Evolutionary conservation across 2,329 filamentous ascomycete species (phyloP).

Genomic region (Colletotrichum trifolii): DNA sequence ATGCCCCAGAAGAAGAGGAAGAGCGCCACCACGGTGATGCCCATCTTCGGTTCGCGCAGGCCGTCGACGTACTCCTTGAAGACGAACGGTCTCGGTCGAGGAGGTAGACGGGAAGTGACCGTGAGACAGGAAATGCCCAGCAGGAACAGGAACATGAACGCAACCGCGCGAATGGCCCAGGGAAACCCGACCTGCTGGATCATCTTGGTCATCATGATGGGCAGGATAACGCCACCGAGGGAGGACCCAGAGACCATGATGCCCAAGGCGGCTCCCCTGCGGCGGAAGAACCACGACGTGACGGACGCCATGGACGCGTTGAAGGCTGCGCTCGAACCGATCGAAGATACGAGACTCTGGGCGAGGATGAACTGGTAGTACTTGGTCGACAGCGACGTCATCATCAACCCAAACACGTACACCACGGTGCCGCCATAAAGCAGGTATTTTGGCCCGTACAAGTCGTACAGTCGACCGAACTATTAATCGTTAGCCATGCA

Average conservation of each 20-base stretch:
- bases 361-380: slow-evolving; percentile 60
- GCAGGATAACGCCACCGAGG: slow-evolving; percentile 66
- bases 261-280: slow-evolving; percentile 64
- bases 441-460: slow-evolving; percentile 70
- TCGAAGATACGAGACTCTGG: slow-evolving; percentile 52
- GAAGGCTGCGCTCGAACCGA: slow-evolving; percentile 58
- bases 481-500: slow-evolving; percentile 26
- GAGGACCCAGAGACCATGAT: slow-evolving; percentile 65
- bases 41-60: slow-evolving; percentile 58
- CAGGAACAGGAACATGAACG: slow-evolving; percentile 56
- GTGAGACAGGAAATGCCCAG: slow-evolving; percentile 49
- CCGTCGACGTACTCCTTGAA: slow-evolving; percentile 58
- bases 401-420: slow-evolving; percentile 74
- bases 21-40: slow-evolving; percentile 54
- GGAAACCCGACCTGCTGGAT: slow-evolving; percentile 58
- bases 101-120: slow-evolving; percentile 55
- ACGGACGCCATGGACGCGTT: slow-evolving; percentile 54
- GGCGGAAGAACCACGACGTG: slow-evolving; percentile 63
- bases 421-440: slow-evolving; percentile 63
- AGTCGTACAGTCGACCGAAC: slow-evolving; percentile 73
- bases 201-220: slow-evolving; percentile 70
- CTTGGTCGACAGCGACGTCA: slow-evolving; percentile 63
- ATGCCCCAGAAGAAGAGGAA: slow-evolving; percentile 68
- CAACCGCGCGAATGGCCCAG: slow-evolving; percentile 61
- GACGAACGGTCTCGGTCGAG: slow-evolving; percentile 57